Base-by-base conservation (phyloP, 805 yeast genomes). In the Starmerella lactis-condensi region DNA sequence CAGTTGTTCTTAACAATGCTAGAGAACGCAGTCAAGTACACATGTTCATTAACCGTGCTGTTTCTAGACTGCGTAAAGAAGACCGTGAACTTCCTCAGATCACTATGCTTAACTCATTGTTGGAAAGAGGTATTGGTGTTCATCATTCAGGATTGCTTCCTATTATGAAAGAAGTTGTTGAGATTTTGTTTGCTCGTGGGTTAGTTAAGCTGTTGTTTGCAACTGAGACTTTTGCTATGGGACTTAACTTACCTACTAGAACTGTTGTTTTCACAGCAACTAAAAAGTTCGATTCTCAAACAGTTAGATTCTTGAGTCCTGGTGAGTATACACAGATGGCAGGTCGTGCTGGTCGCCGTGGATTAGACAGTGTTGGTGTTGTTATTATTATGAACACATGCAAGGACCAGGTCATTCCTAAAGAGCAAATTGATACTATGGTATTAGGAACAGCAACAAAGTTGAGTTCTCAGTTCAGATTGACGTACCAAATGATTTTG, bases 281-380 rank as follows among this genome's bases (percentile, higher is more conserved):
- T 30, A 60, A 85, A 42, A 89, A 89, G 48, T 93, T 85, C 51
- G 98, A 89, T 50, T 96, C 96, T 28, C 65, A 72, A 19, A 67
- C 67, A 0, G 71, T 79, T 54, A 65, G 98, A 53, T 68, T 75
- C 47, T 61, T 89, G 37, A 63, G 75, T 7, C 94, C 98, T 0
- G 98, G 98, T 33, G 98, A 89, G 52, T 89, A 85, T 51, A 89
- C 96, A 1, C 98, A 85, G 56, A 89, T 89, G 98, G 83, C 95
- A 0, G 98, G 98, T 27, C 68, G 98, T 54, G 98, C 98, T 0
- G 98, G 98, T 37, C 72, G 98, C 57, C 72, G 98, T 61, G 98
- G 98, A 22, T 58, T 89, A 41, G 98, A 89, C 58, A 58, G 71
- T 14, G 79, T 77, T 0, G 98, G 98, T 48, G 85, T 95, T 0